Base-by-base conservation (phyloP, 1,139 yeast species). In the Hyphopichia fennica region DNA sequence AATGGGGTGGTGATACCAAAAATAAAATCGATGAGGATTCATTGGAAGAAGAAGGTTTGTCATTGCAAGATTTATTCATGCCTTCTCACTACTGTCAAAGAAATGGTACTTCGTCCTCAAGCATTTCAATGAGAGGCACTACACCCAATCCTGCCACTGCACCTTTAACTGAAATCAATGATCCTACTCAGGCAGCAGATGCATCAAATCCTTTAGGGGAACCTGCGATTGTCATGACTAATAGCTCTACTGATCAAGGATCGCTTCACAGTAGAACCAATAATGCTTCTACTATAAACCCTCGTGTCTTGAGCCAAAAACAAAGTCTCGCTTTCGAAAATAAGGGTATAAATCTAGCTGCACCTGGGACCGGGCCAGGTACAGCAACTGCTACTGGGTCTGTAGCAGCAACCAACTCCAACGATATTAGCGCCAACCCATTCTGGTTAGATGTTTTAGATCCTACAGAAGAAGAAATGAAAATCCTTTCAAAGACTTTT, bases 381-480 rank as follows among this genome's bases (percentile, higher is more conserved):
- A 50, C 56, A 1, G 48, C 46, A 2, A 45, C 57, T 9, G 45
- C 49, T 13, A 35, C 41, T 14, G 54, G 49, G 3, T 47, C 59
- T 2, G 44, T 45, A 2, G 45, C 34, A 10, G 52, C 43, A 13
- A 10, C 40, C 29, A 38, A 34, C 11, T 19, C 34, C 27, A 10
- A 40, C n/a, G 39, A 39, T 11, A 18, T 41, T 18, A 20, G 38
- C 7, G 35, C 38, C 9, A 55, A 57, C 2, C 95, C 96, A 4
- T 88, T 87, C 57, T 93, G 99, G 98, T 72, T 93, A 10, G 99
- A 93, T 62, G 87, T 93, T 18, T 69, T 87, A 43, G 86, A 90
- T 55, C 99, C 99, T 2, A 87, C 96, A 0, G 99, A 91, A 55
- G 96, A 88, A 49, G 99, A 93, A 62, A 91, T 93, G 96, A 90